phyloP scores from a whole-genome alignment of 805 yeast species.

The Maudiozyma saulgeensis region DNA sequence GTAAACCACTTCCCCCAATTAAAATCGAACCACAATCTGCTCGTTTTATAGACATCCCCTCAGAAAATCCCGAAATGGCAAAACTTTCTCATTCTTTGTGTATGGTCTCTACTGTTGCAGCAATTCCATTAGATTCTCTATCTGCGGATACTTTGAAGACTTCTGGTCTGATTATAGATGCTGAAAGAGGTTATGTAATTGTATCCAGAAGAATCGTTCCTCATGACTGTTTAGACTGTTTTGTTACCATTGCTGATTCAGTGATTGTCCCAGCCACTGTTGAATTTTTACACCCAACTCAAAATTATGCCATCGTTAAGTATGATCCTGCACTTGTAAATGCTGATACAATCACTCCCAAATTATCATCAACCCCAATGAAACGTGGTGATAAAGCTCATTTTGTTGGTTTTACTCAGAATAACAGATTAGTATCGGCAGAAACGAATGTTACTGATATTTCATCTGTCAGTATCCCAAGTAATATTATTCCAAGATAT shows the following conservation, averaged over 20 bases:
- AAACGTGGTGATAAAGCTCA: slow-evolving; percentile 65
- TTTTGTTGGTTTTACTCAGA: slow-evolving; percentile 75
- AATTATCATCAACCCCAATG: slow-evolving; percentile 45
- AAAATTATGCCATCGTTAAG: slow-evolving; percentile 73
- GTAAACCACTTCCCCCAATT: slow-evolving; percentile 48
- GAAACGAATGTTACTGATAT: slow-evolving; percentile 72
- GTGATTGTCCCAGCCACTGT: slow-evolving; percentile 72
- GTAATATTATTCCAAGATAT: slow-evolving; percentile 64
- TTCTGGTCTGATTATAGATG: slow-evolving; percentile 75
- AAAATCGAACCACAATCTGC: slow-evolving; percentile 51
- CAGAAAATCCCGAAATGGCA: slow-evolving; percentile 43
- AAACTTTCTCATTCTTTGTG: slow-evolving; percentile 61
- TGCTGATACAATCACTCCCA: slow-evolving; percentile 65
- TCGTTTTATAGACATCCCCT: slow-evolving; percentile 58
- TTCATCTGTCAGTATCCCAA: slow-evolving; percentile 63
- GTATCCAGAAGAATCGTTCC: slow-evolving; percentile 75
- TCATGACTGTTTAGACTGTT: slow-evolving; percentile 64
- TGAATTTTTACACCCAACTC: slow-evolving; percentile 77
- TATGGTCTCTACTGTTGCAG: slow-evolving; percentile 52
- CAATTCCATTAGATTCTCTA: slow-evolving; percentile 68
- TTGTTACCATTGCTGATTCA: slow-evolving; percentile 77
- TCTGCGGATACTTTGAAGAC: slow-evolving; percentile 52
- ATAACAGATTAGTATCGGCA: slow-evolving; percentile 58
- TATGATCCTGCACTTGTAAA: slow-evolving; percentile 68
- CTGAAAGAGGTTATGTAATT: slow-evolving; percentile 67